Base-by-base conservation (phyloP, 2,329 filamentous ascomycete genomes). In the Aureobasidium pullulans region DNA sequence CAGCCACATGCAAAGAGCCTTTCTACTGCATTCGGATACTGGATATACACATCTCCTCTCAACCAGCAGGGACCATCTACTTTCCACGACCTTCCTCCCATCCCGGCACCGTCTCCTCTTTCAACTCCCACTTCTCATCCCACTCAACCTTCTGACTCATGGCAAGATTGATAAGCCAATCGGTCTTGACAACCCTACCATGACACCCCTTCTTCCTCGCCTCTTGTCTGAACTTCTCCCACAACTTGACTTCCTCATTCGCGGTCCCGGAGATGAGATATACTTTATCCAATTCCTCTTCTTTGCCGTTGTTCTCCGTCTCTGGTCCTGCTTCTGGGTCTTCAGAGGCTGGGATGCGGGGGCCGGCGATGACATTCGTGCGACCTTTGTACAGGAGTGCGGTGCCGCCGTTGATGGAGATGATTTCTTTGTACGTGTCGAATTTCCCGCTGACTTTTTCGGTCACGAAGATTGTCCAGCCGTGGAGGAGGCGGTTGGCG, bases 121-220 rank as follows among this genome's bases (percentile, higher is more conserved):
- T 57, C 49, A 70, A 60, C 60, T 66, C 64, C 64, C 66, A 73
- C 62, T 67, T 68, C 11, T 66, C 66, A 40, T 68, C 63, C 64
- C 68, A 71, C 19, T 57, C 58, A 23, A 94, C 77, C 72, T 90
- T 81, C 74, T 99, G 94, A 67, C 84, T 85, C 89, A 99, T 93
- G 4, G 90, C 90, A 61, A 91, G 86, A 68, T 92, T 87, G 60
- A 99, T 76, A 66, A 99, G 72, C 94, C 94, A 99, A 70, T 99
- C 92, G 2, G 88, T 83, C 48, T 82, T 83, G 28, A 96, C 90
- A 42, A 99, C 85, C 57, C 88, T 81, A 2, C 92, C 87, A 64
- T 86, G 81, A 81, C 93, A 91, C 69, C 89, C 86, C 46, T 89
- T 86, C 65, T 86, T 87, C 63, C 80, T 76, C 2, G 89, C 92